Base-by-base conservation (phyloP, 495 filamentous ascomycete species). In the Acidiella bohemica region DNA sequence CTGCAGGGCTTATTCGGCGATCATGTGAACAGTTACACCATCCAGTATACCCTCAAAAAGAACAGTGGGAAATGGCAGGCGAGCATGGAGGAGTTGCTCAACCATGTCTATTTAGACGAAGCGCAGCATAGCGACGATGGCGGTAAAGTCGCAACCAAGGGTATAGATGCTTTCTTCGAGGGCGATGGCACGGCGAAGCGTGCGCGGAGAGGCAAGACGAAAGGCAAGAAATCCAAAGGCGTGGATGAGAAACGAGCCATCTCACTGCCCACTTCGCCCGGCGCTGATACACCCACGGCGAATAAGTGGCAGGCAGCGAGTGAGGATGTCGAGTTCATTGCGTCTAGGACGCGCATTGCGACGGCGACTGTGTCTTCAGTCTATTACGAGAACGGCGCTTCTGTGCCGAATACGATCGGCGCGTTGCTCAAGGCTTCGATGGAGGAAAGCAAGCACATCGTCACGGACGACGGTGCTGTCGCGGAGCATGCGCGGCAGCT, bases 11-110 rank as follows among this genome's bases (percentile, higher is more conserved):
- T 90, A 58, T 93, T 95, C 52, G 73, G 77, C 7, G 68, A 31
- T 10, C 33, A 57, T 1, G 61, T 84, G 11, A 73, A 73, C 20
- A 54, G 54, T 0, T 74, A 78, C 44, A 74, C 78, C 32, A 66
- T 93, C 13, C 60, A 64, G 26, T 70, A 72, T 39, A 70, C 70
- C 0, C 59, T 95, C 32, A 71, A 72, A 51, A 80, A 81, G 45
- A 70, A 62, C 32, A 61, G 70, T 28, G 68, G 73, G 2, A 69
- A 82, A 52, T 65, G 76, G 14, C 67, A 67, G n/a, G 66, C 67
- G 14, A 72, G 85, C 1, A 76, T 92, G 47, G 85, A 97, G 54
- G 76, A 84, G 33, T 64, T 97, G 2, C 67, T 94, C 9, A 90
- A 78, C 40, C 66, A 78, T 5, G 68, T 76, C 8, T 83, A 73